Conservation (phyloP, 345 rosid species). For the Sonneratia caseolaris region DNA sequence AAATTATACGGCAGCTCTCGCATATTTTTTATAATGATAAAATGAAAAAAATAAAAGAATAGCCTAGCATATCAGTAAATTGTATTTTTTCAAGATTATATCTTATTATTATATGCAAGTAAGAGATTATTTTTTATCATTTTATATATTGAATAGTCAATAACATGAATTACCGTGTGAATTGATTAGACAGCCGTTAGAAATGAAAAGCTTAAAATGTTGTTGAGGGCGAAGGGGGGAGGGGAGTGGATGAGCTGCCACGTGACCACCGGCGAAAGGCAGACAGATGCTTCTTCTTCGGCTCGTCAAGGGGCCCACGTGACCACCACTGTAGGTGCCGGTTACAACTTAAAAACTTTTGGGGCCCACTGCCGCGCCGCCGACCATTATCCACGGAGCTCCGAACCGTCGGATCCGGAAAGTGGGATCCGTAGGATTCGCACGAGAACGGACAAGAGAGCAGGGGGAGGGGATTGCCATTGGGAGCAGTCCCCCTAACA, state of each 20-base stretch:
- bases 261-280: constrained; percentile 11
- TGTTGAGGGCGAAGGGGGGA: background rate
- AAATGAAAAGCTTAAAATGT: no score
- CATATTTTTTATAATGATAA: no score
- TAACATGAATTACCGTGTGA: no score
- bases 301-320: background rate
- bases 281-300: constrained; percentile 16
- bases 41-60: no score
- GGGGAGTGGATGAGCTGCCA: background rate
- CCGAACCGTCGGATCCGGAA: constrained; percentile 6
- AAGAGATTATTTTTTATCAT: no score
- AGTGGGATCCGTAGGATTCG: background rate
- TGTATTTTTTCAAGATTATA: no score
- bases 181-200: no score
- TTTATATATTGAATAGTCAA: no score
- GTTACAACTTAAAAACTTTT: background rate
- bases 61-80: no score
- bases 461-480: background rate
- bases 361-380: background rate
- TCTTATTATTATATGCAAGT: no score
- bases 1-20: no score
- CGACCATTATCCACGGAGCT: background rate
- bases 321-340: constrained; percentile 22
- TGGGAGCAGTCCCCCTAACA: background rate
- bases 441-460: background rate